Base-by-base conservation (phyloP, 306 rosid genomes). In the Elaeagnus macrophylla region DNA sequence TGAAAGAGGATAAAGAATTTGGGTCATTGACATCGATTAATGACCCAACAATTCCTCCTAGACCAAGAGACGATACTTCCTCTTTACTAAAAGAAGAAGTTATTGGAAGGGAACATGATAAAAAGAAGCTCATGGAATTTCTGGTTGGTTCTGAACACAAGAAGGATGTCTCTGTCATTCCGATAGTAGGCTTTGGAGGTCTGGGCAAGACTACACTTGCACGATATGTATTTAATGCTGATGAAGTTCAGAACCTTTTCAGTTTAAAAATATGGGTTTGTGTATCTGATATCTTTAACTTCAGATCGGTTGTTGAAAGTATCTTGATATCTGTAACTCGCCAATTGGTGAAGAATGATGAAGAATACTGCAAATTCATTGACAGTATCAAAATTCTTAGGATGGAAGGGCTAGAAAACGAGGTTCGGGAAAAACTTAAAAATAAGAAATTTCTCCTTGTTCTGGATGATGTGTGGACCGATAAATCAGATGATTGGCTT, bases 131-230 rank as follows among this genome's bases (percentile, higher is more conserved):
- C 19, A 9, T 60, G 11, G 53, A 38, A 7, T 19, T 38, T 48
- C 38, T 60, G 10, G 6, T 44, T 5, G 46, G 12, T 3, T 11
- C 12, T 1, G 16, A 37, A 2, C 11, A 47, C 5, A 36, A 36
- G 10, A 54, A 47, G 54, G 48, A 59, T 32, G 32, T 59, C 7
- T n/a, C 15, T 9, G 42, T 59, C 14, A 47, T 59, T 8, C 32
- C 64, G 37, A 16, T 59, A 17, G 64, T 59, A 10, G 64, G 64
- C 10, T 14, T 14, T 6, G 60, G 60, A 37, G 60, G 60, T 0
- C 18, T 59, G 37, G 64, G 53, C 11, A 59, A 59, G 38, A 59
- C 64, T 10, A 59, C 64, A 9, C 64, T 59, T 12, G 54, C 54
- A 36, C 45, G 37, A 7, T 13, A 10, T 9, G 64, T 59, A 13